phyloP scores from a whole-genome alignment of 1,284 basidiomycete species.

The Heterobasidion irregulare region DNA sequence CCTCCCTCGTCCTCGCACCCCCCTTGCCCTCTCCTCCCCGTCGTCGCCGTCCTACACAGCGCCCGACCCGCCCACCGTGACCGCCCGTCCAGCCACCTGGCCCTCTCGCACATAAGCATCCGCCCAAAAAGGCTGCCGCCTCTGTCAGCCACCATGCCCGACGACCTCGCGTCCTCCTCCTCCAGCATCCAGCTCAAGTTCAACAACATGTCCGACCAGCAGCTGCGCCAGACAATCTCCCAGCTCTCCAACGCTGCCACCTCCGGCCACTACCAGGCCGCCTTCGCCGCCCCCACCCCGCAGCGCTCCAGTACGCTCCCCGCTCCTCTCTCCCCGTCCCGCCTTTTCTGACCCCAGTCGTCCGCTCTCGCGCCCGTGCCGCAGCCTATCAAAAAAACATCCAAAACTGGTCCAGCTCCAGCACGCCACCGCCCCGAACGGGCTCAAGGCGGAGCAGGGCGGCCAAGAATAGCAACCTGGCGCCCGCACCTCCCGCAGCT shows the following conservation, averaged over 20 bases:
- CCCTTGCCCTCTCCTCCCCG: not conserved
- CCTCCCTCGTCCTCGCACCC: not conserved
- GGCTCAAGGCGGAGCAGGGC: slow-evolving; percentile 25
- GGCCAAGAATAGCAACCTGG: slow-evolving; percentile 25
- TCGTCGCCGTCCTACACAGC: not conserved
- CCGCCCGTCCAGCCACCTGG: not conserved
- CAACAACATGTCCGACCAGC: slow-evolving; percentile 41
- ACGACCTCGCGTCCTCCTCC: no score
- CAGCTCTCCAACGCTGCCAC: slow-evolving; percentile 40
- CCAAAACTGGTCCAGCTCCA: slow-evolving; percentile 48
- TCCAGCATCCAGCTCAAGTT: slow-evolving; percentile 12
- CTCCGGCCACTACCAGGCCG: slow-evolving; percentile 22
- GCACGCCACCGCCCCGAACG: slow-evolving; percentile 36
- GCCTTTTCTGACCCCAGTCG: not conserved
- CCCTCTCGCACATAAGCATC: not conserved
- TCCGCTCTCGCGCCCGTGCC: not conserved
- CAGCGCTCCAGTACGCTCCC: slow-evolving; percentile 8
- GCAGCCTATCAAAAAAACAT: slow-evolving; percentile 58
- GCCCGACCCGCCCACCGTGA: no score
- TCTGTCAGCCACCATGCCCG: no score
- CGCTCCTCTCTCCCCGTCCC: not conserved
- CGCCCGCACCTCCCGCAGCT: slow-evolving; percentile 10
- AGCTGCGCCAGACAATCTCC: slow-evolving; percentile 48
- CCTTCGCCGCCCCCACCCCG: slow-evolving; percentile 27
- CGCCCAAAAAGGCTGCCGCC: no score